Percentiles rank a stretch among this genome's conserved stretches.
Conservation (phyloP, 495 filamentous ascomycete genomes). For the Podospora sp. region DNA sequence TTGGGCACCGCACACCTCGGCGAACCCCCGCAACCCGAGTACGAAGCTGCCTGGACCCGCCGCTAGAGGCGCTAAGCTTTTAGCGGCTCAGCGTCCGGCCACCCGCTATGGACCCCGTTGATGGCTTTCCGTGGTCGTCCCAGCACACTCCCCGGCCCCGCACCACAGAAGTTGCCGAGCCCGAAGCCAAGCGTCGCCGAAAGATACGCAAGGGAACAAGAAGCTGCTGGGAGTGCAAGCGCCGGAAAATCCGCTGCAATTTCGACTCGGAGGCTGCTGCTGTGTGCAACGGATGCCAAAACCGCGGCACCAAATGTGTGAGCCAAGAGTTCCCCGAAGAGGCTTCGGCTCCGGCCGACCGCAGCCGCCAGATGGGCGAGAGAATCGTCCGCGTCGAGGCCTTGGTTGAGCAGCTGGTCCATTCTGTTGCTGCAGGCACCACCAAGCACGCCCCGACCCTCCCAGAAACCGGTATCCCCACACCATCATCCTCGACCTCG, state of each 20-base stretch:
- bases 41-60: neutral
- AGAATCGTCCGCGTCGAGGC: conserved; percentile 34
- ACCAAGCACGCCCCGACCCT: neutral
- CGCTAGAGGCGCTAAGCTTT: neutral
- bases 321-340: conserved; percentile 48
- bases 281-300: conserved; percentile 47
- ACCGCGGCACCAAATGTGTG: conserved; percentile 45
- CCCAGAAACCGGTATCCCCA: conserved; percentile 12
- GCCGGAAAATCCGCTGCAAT: conserved; percentile 52
- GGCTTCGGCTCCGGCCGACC: neutral
- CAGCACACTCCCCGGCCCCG: neutral
- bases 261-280: conserved; percentile 37
- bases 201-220: conserved; percentile 53
- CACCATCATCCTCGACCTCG: neutral
- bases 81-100: neutral
- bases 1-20: neutral
- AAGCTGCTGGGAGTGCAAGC: conserved; percentile 58
- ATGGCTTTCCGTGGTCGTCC: neutral
- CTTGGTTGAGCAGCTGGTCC: conserved; percentile 35
- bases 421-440: neutral
- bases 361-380: conserved; percentile 24
- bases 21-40: neutral
- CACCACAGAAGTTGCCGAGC: neutral
- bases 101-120: neutral
- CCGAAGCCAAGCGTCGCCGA: conserved; percentile 31